These are phyloP conservation scores for Alloascoidea hylecoeti DNA, from an alignment of 805 yeast species.

Conservation along the genomic window DNA sequence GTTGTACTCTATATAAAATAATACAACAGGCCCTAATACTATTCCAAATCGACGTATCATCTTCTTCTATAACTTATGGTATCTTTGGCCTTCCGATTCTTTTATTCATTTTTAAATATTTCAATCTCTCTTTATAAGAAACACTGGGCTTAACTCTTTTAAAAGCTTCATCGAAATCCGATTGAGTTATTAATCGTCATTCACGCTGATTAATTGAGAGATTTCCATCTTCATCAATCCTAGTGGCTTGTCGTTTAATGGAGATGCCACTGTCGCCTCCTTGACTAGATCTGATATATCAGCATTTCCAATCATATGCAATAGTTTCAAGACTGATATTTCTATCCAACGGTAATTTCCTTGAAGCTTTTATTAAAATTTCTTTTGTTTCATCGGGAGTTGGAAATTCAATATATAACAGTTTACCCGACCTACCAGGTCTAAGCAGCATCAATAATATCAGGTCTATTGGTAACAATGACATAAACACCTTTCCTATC, in stretches of 20 bases:
- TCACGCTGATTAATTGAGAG: slow-evolving; percentile 14
- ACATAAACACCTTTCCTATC: slow-evolving; percentile 90
- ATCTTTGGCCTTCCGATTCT: slow-evolving; percentile 56
- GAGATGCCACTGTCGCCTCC: slow-evolving; percentile 85
- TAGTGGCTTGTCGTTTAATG: no score
- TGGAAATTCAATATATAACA: slow-evolving; percentile 84
- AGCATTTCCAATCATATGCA: slow-evolving; percentile 83
- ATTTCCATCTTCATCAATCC: no score
- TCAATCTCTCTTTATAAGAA: slow-evolving; percentile 66
- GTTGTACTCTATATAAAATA: no score
- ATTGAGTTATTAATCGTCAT: slow-evolving; percentile 32
- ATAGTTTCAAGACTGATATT: slow-evolving; percentile 47
- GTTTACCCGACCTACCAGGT: slow-evolving; percentile 92
- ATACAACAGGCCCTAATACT: no score
- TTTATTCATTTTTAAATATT: slow-evolving; percentile 62
- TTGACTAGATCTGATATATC: slow-evolving; percentile 85
- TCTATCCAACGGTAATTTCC: slow-evolving; percentile 55
- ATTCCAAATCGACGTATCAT: no score
- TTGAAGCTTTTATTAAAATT: slow-evolving; percentile 64
- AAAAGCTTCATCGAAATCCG: slow-evolving; percentile 64
- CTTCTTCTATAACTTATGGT: no score
- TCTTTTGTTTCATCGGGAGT: slow-evolving; percentile 64
- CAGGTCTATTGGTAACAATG: slow-evolving; percentile 93
- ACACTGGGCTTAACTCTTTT: slow-evolving; percentile 78
- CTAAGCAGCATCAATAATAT: slow-evolving; percentile 95